These are phyloP conservation scores for Phoma herbarum DNA, from an alignment of 2,329 filamentous ascomycete species.

Conservation along the genomic window DNA sequence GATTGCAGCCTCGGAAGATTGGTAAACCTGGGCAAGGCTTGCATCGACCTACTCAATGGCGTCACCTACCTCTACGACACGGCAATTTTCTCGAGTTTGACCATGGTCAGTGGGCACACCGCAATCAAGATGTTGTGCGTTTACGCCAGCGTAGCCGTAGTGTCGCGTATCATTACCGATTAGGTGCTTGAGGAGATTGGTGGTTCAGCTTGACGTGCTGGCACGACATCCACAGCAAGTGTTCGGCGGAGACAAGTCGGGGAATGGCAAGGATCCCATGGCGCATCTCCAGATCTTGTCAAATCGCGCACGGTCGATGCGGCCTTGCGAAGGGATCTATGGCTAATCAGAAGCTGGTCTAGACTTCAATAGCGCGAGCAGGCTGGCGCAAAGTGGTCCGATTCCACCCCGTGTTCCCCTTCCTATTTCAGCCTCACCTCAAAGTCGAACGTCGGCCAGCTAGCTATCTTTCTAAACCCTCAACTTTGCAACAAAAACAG, in stretches of 20 bases:
- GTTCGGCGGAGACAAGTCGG: neutral
- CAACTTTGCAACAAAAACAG: neutral
- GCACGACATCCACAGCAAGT: neutral
- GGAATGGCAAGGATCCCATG: conserved; percentile 8
- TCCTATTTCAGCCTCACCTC: conserved; percentile 5
- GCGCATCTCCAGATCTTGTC: conserved; percentile 17
- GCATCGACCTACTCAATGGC: neutral
- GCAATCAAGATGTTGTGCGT: neutral
- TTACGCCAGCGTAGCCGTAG: neutral
- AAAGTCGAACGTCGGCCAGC: neutral
- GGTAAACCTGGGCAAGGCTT: conserved; percentile 2
- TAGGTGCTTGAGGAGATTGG: neutral
- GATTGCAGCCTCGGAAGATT: conserved; percentile 4
- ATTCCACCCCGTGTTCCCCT: conserved; percentile 4
- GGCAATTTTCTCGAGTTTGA: neutral
- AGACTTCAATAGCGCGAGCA: conserved; percentile 7
- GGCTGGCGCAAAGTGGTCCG: conserved; percentile 15
- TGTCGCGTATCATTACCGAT: neutral
- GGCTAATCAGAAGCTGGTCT: conserved; percentile 11
- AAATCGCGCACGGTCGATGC: conserved; percentile 13
- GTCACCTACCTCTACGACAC: neutral
- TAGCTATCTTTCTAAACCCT: neutral
- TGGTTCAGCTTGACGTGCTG: neutral
- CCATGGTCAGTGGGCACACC: neutral
- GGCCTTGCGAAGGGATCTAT: conserved; percentile 3